Base-by-base conservation (phyloP, 345 rosid species). In the Acer campestre region DNA sequence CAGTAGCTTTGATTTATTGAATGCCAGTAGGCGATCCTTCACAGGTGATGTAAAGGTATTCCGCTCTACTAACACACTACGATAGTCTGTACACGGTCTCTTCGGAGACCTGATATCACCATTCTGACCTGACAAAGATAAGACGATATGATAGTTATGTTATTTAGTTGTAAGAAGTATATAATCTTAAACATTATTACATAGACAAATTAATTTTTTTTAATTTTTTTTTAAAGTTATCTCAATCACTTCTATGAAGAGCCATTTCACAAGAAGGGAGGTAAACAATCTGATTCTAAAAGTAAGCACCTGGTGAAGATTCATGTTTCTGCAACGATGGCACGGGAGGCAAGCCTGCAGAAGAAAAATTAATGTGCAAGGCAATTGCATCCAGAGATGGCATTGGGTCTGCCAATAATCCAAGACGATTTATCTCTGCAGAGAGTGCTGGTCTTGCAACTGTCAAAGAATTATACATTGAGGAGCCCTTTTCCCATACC, bases 401-500 rank as follows among this genome's bases (percentile, higher is more conserved):
- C 97, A 92, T 92, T 27, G 97, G 97, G 78, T 90, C 97, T 29
- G 95, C 94, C 78, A 94, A 81, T 56, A 94, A 82, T 75, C 90
- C 90, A 10, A 89, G 89, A 69, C 84, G 88, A 80, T 81, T 88
- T 74, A 96, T 94, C 68, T 94, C 98, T 22, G 81, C 72, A 16
- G 92, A 84, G 53, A 89, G 89, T 17, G 86, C 58, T 40, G 98
- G 91, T 79, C 89, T 90, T 69, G 99, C 99, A 80, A 94, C 94
- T 38, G 87, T 84, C 89, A 96, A 84, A 56, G 98, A 96, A 79
- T 96, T 96, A 88, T 91, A 96, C 98, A 94, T 88, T 55, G 99
- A 94, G 49, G 98, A 96, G 69, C 97, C 98, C 81, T 89, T 96
- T 80, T 92, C 97, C 99, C 98, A 96, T 22, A 94, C 99, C 99